Evolutionary conservation across 179 eudicot genomes (phyloP).

Genomic region (Silene coronaria): DNA sequence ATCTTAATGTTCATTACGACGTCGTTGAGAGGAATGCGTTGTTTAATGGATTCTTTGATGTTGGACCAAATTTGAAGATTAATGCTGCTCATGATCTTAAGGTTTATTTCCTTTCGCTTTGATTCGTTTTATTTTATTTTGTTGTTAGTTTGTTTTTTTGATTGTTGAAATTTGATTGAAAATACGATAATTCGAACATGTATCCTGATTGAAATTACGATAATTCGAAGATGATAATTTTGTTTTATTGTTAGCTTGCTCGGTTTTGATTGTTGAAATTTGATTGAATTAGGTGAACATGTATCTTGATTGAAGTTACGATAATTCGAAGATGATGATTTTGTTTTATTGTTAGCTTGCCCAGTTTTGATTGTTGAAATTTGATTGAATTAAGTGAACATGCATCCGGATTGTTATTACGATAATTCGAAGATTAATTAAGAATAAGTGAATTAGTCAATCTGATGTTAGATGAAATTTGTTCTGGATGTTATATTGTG

Average conservation of each 20-base stretch:
- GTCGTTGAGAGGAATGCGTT: conserved; percentile 62
- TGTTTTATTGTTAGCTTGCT: background rate
- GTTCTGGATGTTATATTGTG: no score
- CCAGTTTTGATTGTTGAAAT: background rate
- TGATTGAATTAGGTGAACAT: no score
- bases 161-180: no score
- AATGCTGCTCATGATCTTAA: conserved; percentile 63
- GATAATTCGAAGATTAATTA: background rate
- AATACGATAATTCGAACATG: no score
- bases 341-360: background rate
- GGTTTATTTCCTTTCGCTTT: conserved; percentile 30
- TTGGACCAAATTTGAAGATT: conserved; percentile 53
- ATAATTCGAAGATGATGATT: no score
- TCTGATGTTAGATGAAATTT: no score
- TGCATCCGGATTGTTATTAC: background rate
- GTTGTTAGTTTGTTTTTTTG: background rate
- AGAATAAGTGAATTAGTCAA: background rate
- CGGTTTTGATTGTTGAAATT: background rate
- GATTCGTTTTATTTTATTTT: background rate
- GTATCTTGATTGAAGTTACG: no score
- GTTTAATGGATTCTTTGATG: conserved; percentile 40
- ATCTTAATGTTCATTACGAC: conserved; percentile 58
- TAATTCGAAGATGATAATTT: background rate
- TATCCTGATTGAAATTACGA: no score
- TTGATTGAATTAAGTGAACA: background rate